phyloP scores from a whole-genome alignment of 306 rosid species.

The Urtica urens region DNA sequence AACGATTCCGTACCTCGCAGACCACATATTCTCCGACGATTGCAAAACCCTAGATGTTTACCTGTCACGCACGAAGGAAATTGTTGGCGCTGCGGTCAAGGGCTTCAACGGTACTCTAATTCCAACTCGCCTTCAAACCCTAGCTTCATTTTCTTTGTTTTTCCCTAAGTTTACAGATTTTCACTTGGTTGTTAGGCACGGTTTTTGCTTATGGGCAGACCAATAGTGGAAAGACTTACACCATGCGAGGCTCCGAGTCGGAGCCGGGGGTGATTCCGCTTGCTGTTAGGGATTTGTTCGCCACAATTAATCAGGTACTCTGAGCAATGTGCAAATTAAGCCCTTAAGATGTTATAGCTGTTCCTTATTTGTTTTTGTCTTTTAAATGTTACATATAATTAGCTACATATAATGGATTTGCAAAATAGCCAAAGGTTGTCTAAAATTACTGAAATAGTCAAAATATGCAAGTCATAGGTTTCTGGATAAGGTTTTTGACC shows the following conservation, averaged over 20 bases:
- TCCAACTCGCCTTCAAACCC: not conserved
- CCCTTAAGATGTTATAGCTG: too few relatives aligned
- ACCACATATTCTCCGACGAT: slow-evolving; percentile 49
- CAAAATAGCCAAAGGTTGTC: too few relatives aligned
- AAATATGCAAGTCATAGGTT: too few relatives aligned
- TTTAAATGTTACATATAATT: too few relatives aligned
- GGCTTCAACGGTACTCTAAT: slow-evolving; percentile 66
- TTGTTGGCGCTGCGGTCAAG: slow-evolving; percentile 69
- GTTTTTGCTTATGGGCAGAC: slow-evolving; percentile 97
- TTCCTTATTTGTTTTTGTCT: not conserved
- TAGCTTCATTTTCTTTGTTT: not conserved
- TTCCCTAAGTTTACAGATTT: not conserved
- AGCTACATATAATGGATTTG: too few relatives aligned
- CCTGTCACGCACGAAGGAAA: slow-evolving; percentile 58
- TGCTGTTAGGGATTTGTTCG: slow-evolving; percentile 59
- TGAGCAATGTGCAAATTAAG: not conserved
- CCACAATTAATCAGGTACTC: slow-evolving; percentile 48
- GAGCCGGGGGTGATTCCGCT: slow-evolving; percentile 93
- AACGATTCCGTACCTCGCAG: slow-evolving; percentile 18
- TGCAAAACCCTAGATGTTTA: slow-evolving; percentile 49
- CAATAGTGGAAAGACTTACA: slow-evolving; percentile 87
- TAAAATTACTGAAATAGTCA: too few relatives aligned
- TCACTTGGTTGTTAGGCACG: slow-evolving; percentile 37
- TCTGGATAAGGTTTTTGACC: too few relatives aligned
- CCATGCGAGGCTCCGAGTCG: slow-evolving; percentile 65